phyloP scores from a whole-genome alignment of 441 rosid genomes.

The Rhodomyrtus psidioides region DNA sequence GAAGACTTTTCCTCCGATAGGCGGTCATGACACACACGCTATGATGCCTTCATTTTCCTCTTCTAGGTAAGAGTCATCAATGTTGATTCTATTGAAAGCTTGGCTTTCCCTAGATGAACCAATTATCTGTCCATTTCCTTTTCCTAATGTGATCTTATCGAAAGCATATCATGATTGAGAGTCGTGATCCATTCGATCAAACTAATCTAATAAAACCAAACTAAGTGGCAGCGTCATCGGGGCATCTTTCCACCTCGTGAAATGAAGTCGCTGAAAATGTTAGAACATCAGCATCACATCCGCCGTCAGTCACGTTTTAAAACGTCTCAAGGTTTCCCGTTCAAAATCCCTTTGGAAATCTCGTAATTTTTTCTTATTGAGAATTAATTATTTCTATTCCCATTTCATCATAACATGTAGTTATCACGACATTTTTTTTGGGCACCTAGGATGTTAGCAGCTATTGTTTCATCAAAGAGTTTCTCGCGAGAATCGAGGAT shows the following conservation, averaged over 20 bases:
- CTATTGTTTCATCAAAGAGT: not conserved
- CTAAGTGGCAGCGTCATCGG: not conserved
- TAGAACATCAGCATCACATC: not conserved
- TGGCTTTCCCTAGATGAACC: not conserved
- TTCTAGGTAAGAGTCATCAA: not conserved
- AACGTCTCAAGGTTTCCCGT: not conserved
- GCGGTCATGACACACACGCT: not conserved
- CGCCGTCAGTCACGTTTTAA: not conserved
- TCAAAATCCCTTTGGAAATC: not conserved
- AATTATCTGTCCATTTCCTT: not conserved
- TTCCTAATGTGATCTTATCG: not conserved
- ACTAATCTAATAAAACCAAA: not conserved
- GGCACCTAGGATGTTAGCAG: not conserved
- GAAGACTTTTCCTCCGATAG: not conserved
- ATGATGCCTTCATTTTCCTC: not conserved
- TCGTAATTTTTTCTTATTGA: not conserved
- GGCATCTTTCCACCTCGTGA: not conserved
- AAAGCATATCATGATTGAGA: not conserved
- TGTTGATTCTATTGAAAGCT: not conserved
- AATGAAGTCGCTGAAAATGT: not conserved
- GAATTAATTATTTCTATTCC: not conserved
- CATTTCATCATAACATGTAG: not conserved
- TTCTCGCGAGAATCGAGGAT: not conserved
- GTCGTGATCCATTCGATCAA: not conserved
- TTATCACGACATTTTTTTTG: not conserved